Percentiles rank a stretch among this genome's conserved stretches.
Evolutionary conservation across 176 grass and related monocot species (phyloP).

Genomic region (Oryza meyeriana): DNA sequence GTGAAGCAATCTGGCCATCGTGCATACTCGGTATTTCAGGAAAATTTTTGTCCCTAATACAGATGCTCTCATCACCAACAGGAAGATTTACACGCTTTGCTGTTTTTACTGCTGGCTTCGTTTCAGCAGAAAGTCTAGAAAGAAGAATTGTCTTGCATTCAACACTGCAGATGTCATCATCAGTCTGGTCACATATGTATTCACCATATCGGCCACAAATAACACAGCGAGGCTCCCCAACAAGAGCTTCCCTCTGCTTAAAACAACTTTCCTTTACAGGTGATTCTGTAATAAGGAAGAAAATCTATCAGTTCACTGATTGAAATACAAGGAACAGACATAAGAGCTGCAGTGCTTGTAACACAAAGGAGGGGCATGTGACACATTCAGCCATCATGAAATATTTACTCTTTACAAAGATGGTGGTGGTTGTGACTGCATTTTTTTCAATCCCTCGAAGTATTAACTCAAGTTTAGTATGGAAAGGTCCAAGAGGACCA

Average conservation of each 20-base stretch:
- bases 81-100: constrained; percentile 56
- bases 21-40: constrained; percentile 34
- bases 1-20: constrained; percentile 40
- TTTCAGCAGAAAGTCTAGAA: constrained; percentile 39
- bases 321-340: not conserved
- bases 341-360: not conserved
- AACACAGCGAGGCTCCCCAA: constrained; percentile 67
- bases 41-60: constrained; percentile 56
- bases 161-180: constrained; percentile 80
- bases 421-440: no score
- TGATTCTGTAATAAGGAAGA: constrained; percentile 45
- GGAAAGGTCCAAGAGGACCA: no score
- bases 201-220: constrained; percentile 84
- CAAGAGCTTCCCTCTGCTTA: constrained; percentile 85
- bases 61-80: constrained; percentile 66
- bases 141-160: constrained; percentile 83
- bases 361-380: not conserved
- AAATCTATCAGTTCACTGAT: not conserved
- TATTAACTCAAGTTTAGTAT: no score
- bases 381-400: not conserved
- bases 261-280: constrained; percentile 63
- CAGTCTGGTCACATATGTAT: constrained; percentile 82
- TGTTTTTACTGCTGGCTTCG: constrained; percentile 30
- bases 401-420: not conserved
- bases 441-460: no score